A percentile compares a stretch with the other conserved stretches of the same genome.
Conservation (phyloP, 345 rosid species). For the Arabis alpina region DNA sequence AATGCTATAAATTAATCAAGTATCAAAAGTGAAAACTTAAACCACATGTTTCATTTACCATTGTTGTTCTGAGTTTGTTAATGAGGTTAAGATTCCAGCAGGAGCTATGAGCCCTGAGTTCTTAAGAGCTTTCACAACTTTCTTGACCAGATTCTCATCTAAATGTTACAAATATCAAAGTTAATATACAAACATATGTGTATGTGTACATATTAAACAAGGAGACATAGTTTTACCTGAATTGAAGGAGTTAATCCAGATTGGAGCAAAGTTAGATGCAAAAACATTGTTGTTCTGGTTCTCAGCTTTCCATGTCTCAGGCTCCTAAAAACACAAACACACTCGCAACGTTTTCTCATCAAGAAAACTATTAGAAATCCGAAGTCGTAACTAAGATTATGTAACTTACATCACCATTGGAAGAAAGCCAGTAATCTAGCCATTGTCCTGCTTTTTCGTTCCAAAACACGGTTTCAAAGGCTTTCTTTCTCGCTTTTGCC, state of each 20-base stretch:
- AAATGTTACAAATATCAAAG: conserved; percentile 26
- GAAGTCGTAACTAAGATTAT: neutral
- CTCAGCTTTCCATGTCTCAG: conserved; percentile 58
- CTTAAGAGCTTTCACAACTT: conserved; percentile 54
- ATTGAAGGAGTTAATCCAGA: conserved; percentile 75
- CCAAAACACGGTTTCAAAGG: conserved; percentile 71
- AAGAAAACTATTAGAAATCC: neutral
- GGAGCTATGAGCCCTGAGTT: conserved; percentile 67
- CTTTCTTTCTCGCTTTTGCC: conserved; percentile 62
- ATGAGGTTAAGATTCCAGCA: conserved; percentile 79
- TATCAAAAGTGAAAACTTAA: too few species aligned
- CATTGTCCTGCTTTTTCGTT: conserved; percentile 77
- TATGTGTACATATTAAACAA: neutral
- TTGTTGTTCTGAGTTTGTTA: conserved; percentile 70
- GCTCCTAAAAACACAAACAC: conserved; percentile 47
- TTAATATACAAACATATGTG: neutral
- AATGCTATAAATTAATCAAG: too few species aligned
- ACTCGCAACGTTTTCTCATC: neutral
- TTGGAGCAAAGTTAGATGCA: conserved; percentile 85
- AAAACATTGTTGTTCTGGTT: conserved; percentile 67
- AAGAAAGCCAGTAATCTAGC: conserved; percentile 82
- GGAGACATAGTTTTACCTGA: conserved; percentile 56
- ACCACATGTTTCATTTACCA: conserved; percentile 53
- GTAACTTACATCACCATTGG: conserved; percentile 36
- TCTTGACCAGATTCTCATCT: conserved; percentile 69